Conservation (phyloP, 164 flowering plant species). For the grape (Vitis vinifera) region ASM3070453v1 NC_081818.1:20939501-20940000, state of each 20-base stretch:
- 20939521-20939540: constrained; percentile 73
- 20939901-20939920: not conserved
- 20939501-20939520: constrained; percentile 41
- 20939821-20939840: constrained; percentile 69
- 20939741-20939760: not conserved
- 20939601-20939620: constrained; percentile 88
- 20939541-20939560: constrained; percentile 96
- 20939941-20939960: not conserved
- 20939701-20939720: not conserved
- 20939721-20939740: not conserved
- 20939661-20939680: not conserved
- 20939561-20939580: constrained; percentile 62
- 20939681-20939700: not conserved
- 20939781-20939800: not conserved
- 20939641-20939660: constrained; percentile 17
- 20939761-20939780: not conserved
- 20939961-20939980: not conserved
- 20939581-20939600: constrained; percentile 58
- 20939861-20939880: constrained; percentile 12
- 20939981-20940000: not conserved
- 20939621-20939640: constrained; percentile 56
- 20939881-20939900: constrained; percentile 6
- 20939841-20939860: constrained; percentile 95
- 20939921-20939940: not conserved
- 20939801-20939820: constrained; percentile 57